A percentile compares a stretch with the other conserved stretches of the same genome.
Evolutionary conservation across 352 stramenopile genomes (phyloP).

Genomic region (Saprolegnia parasitica): DNA sequence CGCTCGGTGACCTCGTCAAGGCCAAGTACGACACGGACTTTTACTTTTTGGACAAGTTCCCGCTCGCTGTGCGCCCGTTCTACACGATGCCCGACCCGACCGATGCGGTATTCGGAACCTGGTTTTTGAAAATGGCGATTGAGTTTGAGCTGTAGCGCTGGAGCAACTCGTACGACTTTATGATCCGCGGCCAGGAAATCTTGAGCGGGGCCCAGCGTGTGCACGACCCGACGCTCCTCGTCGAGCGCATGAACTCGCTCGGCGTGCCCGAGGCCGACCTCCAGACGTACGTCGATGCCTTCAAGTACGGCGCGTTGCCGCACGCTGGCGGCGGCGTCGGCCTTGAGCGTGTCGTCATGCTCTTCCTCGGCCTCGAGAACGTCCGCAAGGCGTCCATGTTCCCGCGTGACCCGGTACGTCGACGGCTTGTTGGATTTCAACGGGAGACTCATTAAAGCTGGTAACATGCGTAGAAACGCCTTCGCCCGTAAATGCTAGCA

Average conservation of each 20-base stretch:
- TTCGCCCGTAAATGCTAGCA: constrained; percentile 15
- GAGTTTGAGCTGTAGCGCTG: constrained; percentile 39
- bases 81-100: constrained; percentile 99
- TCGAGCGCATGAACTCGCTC: constrained; percentile 84
- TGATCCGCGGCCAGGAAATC: constrained; percentile 99
- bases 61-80: constrained; percentile 96
- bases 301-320: constrained; percentile 97
- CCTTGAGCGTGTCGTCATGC: constrained; percentile 98
- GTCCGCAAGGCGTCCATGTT: constrained; percentile 99
- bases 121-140: constrained; percentile 13
- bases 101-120: constrained; percentile 43
- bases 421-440: background rate
- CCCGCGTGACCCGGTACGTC: constrained; percentile 91
- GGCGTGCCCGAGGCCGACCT: constrained; percentile 87
- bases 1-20: constrained; percentile 91
- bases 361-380: constrained; percentile 98
- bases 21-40: constrained; percentile 99
- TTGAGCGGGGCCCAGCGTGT: constrained; percentile 98
- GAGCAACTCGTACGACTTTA: constrained; percentile 99
- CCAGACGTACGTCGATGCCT: constrained; percentile 97
- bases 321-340: constrained; percentile 98
- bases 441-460: background rate
- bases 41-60: constrained; percentile 99
- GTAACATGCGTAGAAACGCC: constrained; percentile 11
- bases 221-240: constrained; percentile 94